Evolutionary conservation across 2,329 filamentous ascomycete species (phyloP).

Genomic region (Amauroascus niger): DNA sequence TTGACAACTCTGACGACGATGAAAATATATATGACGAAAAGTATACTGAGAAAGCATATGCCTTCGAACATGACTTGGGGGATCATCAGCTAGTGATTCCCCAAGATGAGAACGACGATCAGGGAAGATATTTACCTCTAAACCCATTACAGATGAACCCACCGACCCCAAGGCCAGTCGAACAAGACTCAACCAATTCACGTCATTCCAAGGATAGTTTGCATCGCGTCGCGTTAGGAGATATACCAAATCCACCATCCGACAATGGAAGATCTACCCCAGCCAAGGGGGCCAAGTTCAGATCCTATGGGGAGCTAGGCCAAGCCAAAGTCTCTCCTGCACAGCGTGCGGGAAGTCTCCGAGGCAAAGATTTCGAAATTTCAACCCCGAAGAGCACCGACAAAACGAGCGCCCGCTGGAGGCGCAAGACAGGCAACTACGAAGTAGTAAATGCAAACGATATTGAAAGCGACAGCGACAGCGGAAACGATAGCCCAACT

Average conservation of each 20-base stretch:
- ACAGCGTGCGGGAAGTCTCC: slow-evolving; percentile 21
- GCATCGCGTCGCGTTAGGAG: slow-evolving; percentile 27
- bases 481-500: slow-evolving; percentile 17
- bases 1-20: slow-evolving; percentile 28
- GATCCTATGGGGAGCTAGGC: slow-evolving; percentile 35
- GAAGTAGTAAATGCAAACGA: slow-evolving; percentile 28
- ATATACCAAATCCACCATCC: slow-evolving; percentile 29
- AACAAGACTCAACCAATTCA: slow-evolving; percentile 18
- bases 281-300: slow-evolving; percentile 25
- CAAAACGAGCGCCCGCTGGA: slow-evolving; percentile 26
- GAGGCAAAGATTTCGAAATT: slow-evolving; percentile 15
- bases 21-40: slow-evolving; percentile 18
- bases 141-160: slow-evolving; percentile 41
- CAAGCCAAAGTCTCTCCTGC: slow-evolving; percentile 19
- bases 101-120: slow-evolving; percentile 26
- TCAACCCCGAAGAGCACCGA: slow-evolving; percentile 14
- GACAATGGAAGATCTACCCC: slow-evolving; percentile 23
- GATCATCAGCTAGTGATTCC: slow-evolving; percentile 29
- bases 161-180: slow-evolving; percentile 33
- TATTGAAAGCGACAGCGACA: slow-evolving; percentile 18
- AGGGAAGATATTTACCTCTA: slow-evolving; percentile 22
- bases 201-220: slow-evolving; percentile 20
- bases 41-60: slow-evolving; percentile 20
- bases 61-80: slow-evolving; percentile 29
- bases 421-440: slow-evolving; percentile 29